Base-by-base conservation (phyloP, 2,329 filamentous ascomycete genomes). In the Lomentospora prolificans region DNA sequence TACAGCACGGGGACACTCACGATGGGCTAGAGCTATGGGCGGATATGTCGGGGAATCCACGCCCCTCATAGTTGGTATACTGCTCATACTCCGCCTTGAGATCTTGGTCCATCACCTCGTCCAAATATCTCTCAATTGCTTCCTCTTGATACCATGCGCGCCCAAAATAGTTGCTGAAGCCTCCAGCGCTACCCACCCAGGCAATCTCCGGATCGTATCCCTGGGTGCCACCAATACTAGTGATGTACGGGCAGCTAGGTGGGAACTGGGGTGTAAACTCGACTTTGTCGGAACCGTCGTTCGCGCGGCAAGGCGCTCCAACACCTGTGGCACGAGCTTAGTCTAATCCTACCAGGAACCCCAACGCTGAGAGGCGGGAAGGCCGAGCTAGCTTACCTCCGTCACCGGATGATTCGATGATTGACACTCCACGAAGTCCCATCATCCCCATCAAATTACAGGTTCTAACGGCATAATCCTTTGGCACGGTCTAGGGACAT, bases 371-470 rank as follows among this genome's bases (percentile, higher is more conserved):
- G n/a, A 48, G n/a, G 24, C 10, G 5, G 14, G 9, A 5, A 19
- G 41, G 22, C 6, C 30, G 30, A 7, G 1, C 1, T 3, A 7
- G 17, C 51, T 39, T 27, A 36, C 59, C 59, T 3, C 61, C 51
- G 61, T 89, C 84, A 4, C 86, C 86, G 8, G 78, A 79, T 14
- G 79, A 76, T 60, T 83, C 81, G 55, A 90, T 72, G n/a, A 89
- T 72, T 0, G 82, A 81, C 19, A 87, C 79, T 30, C 86, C 86
- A 9, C 85, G 79, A 1, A 80, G 75, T 22, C 82, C 83, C 4
- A 89, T 76, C 58, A 85, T 80, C 30, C 75, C 75, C 67, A 87
- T 87, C 19, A 81, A 77, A 56, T 79, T 74, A 62, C 78, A 76
- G 10, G 72, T 66, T 9, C 69, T 67, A 10, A 72, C 71, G 4